These are phyloP conservation scores for Penicillium maclennaniae DNA, from an alignment of 495 filamentous ascomycete genomes.

Conservation along the genomic window DNA sequence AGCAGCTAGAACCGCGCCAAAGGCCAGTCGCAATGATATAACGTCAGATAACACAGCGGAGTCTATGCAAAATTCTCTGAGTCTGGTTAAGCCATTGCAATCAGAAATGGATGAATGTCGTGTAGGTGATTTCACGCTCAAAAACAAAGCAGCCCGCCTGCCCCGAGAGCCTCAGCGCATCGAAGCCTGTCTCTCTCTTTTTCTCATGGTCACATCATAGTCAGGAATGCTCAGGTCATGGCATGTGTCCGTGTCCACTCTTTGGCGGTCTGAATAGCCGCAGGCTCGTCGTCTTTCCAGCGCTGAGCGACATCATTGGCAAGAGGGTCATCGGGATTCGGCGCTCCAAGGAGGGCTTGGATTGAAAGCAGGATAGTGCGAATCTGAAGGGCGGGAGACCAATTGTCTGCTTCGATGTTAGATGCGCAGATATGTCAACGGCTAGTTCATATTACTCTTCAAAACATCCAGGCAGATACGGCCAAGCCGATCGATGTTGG, in stretches of 20 bases:
- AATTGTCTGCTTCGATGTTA: conserved; percentile 69
- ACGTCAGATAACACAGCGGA: conserved; percentile 5
- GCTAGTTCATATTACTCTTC: conserved; percentile 64
- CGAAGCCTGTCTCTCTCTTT: conserved; percentile 6
- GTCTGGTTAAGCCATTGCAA: conserved; percentile 9
- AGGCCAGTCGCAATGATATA: not conserved
- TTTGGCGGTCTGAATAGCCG: conserved; percentile 82
- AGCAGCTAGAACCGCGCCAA: not conserved
- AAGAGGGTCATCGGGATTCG: conserved; percentile 95
- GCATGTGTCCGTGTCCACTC: conserved; percentile 86
- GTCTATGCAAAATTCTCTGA: conserved; percentile 21
- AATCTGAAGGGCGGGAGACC: conserved; percentile 97
- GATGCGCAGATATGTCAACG: not conserved
- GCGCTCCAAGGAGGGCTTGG: conserved; percentile 91
- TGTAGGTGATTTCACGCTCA: conserved; percentile 9
- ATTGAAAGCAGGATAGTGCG: conserved; percentile 96
- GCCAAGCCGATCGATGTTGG: conserved; percentile 96
- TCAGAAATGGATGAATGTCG: not conserved
- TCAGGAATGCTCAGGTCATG: conserved; percentile 41
- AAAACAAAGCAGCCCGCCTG: conserved; percentile 8
- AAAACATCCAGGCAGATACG: conserved; percentile 96
- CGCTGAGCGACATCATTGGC: conserved; percentile 96
- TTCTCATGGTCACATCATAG: conserved; percentile 41
- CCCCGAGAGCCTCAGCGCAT: not conserved
- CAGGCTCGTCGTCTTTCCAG: conserved; percentile 93